phyloP scores from a whole-genome alignment of 768 basidiomycete species.

The Tephrocybe sp. region DNA sequence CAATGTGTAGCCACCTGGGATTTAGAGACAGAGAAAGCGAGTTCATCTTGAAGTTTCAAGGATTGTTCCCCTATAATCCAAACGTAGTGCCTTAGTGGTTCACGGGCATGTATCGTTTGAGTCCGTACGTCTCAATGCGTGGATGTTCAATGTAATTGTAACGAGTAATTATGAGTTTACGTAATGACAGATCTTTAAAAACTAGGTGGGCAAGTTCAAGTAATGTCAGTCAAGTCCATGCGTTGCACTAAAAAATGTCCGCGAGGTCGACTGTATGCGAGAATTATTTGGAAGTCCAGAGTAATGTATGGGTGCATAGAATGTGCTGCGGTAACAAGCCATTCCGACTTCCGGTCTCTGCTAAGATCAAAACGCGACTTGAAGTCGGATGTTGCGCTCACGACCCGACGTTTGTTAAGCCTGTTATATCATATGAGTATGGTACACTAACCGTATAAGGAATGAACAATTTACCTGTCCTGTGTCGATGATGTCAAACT shows the following conservation, averaged over 20 bases:
- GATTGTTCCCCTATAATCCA: background rate
- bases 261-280: no score
- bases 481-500: constrained; percentile 3
- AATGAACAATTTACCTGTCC: constrained; percentile 18
- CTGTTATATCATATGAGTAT: constrained; percentile 2
- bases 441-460: background rate
- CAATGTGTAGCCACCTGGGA: constrained; percentile 45
- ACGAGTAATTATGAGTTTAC: background rate
- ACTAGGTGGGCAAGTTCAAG: background rate
- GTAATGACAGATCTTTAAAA: constrained; percentile 1
- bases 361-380: no score
- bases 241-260: no score
- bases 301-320: no score
- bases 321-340: no score
- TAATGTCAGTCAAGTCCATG: no score
- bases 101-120: background rate
- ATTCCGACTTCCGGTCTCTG: background rate
- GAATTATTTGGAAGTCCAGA: no score
- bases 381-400: background rate
- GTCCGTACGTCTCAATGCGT: no score
- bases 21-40: constrained; percentile 27
- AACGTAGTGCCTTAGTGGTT: background rate
- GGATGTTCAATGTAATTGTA: background rate
- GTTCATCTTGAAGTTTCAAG: constrained; percentile 10
- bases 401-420: constrained; percentile 3